Base-by-base conservation (phyloP, 169 alveolate species). In the Plasmodium gallinaceum region DNA sequence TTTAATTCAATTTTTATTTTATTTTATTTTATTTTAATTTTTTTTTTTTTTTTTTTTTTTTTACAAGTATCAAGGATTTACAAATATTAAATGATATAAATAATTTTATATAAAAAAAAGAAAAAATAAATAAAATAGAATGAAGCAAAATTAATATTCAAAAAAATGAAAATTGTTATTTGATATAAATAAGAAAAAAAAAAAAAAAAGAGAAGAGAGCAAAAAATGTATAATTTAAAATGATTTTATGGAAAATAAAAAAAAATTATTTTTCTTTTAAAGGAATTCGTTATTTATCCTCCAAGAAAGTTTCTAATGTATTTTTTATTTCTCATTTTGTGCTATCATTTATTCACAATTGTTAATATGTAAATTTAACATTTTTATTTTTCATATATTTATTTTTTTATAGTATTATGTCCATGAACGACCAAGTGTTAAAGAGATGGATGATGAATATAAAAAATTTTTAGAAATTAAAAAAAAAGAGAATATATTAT, bases 381-480 rank as follows among this genome's bases (percentile, higher is more conserved):
- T 32, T 32, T 32, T 32, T 32, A 32, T 14, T 71, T 51, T 10
- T 14, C 4, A 32, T 32, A 2, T 74, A 0, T 42, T 68, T 32
- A n/a, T 32, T 22, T 57, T 16, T 45, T 24, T 76, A 62, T 22
- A 76, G 89, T 51, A 62, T 42, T 76, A 76, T 57, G 18, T 76
- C 4, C 68, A 52, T 32, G 70, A 76, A n/a, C 45, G 89, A 42
- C 89, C 89, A 18, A 76, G 89, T 69, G 89, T 76, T 22, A 76
- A 18, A 76, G 89, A 76, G n/a, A 76, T 76, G 89, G 89, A 76
- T 7, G 76, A 76, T 51, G 89, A 76, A 43, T 64, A 76, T 58
- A 76, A 42, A 37, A 62, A 20, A 68, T 76, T 62, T 42, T 54
- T 76, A 32, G 57, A 76, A 57, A 14, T 76, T 20, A 64, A 51